Evolutionary conservation across 2,329 filamentous ascomycete genomes (phyloP).

Genomic region (Epichloe festucae): DNA sequence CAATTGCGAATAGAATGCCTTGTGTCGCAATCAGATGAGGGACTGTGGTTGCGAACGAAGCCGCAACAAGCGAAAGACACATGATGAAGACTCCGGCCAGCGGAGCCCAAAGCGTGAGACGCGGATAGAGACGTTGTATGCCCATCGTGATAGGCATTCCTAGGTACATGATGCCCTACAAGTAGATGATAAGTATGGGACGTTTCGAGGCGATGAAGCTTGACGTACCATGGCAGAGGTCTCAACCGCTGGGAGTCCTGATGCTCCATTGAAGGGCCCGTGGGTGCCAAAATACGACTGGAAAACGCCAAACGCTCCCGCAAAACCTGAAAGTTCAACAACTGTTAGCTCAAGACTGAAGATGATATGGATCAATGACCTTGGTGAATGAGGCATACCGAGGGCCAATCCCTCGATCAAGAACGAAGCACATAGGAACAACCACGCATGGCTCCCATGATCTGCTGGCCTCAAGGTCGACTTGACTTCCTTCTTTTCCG

Average conservation of each 20-base stretch:
- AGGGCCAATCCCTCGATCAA: constrained; percentile 10
- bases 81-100: constrained; percentile 30
- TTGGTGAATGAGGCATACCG: constrained; percentile 3
- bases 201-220: neutral
- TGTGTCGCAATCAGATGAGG: constrained; percentile 41
- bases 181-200: neutral
- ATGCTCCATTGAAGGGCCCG: constrained; percentile 36
- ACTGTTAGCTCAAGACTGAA: neutral
- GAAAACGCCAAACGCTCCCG: constrained; percentile 53
- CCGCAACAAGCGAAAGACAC: constrained; percentile 33
- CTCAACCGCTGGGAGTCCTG: constrained; percentile 44
- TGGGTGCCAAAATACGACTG: constrained; percentile 49
- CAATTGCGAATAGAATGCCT: constrained; percentile 42
- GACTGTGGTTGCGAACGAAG: constrained; percentile 35
- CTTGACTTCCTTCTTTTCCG: neutral
- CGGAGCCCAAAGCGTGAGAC: constrained; percentile 23
- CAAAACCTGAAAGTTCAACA: constrained; percentile 35
- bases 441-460: constrained; percentile 23
- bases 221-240: constrained; percentile 38
- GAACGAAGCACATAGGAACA: constrained; percentile 14
- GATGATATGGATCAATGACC: no score
- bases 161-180: constrained; percentile 37
- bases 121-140: constrained; percentile 27
- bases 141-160: constrained; percentile 31
- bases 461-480: constrained; percentile 9